Conservation (phyloP, 2,329 filamentous ascomycete species). For the Gaeumannomyces tritici region DNA sequence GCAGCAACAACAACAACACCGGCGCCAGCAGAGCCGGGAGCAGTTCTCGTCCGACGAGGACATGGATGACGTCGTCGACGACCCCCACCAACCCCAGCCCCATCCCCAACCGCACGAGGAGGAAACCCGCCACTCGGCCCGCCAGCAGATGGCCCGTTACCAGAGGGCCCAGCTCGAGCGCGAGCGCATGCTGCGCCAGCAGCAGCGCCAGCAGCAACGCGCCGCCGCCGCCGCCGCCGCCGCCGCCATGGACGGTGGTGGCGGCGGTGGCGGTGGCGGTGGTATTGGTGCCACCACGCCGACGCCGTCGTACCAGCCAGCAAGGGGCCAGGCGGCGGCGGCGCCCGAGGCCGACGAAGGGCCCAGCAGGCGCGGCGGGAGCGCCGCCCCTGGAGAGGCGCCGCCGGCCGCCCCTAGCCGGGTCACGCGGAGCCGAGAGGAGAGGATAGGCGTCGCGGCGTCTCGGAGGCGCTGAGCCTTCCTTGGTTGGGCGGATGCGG, state of each 20-base stretch:
- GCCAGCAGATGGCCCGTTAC: neutral
- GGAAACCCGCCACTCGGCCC: neutral
- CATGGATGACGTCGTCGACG: conserved; percentile 4
- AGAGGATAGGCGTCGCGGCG: conserved; percentile 17
- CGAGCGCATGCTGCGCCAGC: neutral
- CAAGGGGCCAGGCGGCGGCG: neutral
- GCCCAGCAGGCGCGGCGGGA: neutral
- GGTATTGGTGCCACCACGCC: neutral
- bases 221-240: neutral
- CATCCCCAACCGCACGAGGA: neutral
- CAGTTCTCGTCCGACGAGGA: conserved; percentile 4
- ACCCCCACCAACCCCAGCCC: conserved; percentile 4
- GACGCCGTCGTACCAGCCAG: conserved; percentile 1
- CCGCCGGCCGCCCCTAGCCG: conserved; percentile 15
- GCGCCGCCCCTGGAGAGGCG: neutral
- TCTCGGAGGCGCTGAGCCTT: conserved; percentile 11
- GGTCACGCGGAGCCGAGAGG: conserved; percentile 18
- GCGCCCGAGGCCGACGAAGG: neutral
- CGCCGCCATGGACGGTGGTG: no score
- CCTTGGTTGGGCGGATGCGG: no score
- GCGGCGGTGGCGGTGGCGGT: neutral
- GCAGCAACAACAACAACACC: no score
- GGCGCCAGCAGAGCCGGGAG: conserved; percentile 1
- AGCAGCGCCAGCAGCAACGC: neutral
- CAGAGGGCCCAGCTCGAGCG: neutral